Conservation (phyloP, 2,329 filamentous ascomycete species). For the Paracorniculantispora psalliotae region DNA sequence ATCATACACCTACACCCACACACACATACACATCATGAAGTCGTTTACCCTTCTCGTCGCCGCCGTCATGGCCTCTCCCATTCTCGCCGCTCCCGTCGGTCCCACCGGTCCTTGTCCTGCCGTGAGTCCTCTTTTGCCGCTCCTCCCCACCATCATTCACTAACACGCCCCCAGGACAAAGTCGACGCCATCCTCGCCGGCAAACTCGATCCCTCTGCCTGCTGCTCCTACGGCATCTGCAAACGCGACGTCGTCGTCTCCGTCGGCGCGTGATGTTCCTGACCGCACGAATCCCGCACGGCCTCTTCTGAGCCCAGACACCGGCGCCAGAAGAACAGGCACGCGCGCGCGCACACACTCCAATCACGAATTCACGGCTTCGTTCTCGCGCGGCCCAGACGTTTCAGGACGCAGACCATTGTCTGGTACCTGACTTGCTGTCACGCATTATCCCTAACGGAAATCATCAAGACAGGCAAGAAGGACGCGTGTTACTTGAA, state of each 20-base stretch:
- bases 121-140: conserved; percentile 21
- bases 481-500: neutral
- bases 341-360: too few species aligned
- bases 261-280: conserved; percentile 30
- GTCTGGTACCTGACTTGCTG: neutral
- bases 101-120: conserved; percentile 31
- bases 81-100: conserved; percentile 18
- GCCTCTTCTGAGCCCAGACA: neutral
- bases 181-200: conserved; percentile 43
- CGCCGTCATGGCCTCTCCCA: conserved; percentile 14
- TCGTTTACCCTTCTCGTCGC: conserved; percentile 18
- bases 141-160: neutral
- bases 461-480: neutral
- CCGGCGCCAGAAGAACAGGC: neutral
- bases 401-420: neutral
- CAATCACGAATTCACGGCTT: neutral
- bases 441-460: neutral
- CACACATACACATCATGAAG: conserved; percentile 17
- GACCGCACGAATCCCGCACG: neutral
- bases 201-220: conserved; percentile 41
- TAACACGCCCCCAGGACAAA: conserved; percentile 22
- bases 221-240: conserved; percentile 51
- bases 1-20: neutral
- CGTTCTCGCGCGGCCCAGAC: conserved; percentile 2
- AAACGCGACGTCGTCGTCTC: conserved; percentile 45